These are phyloP conservation scores for Pythium chondricola DNA, from an alignment of 352 stramenopile species.

Conservation along the genomic window DNA sequence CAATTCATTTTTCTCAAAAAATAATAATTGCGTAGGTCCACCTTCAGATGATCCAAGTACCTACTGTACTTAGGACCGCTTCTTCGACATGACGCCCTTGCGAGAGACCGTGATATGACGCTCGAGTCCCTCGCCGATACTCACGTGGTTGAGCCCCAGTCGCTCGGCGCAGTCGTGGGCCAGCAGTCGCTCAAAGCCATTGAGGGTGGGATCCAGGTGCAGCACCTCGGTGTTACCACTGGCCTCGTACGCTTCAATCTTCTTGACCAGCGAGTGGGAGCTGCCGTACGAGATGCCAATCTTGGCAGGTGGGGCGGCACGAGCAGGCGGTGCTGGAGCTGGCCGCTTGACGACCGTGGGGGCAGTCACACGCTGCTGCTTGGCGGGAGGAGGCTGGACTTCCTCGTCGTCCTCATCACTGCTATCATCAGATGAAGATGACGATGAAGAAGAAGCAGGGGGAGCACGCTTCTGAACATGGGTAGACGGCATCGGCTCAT, in stretches of 20 bases:
- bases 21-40: too few species aligned
- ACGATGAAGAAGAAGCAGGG: too few species aligned
- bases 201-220: conserved; percentile 70
- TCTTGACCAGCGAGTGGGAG: conserved; percentile 78
- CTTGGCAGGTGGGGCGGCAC: too few species aligned
- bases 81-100: conserved; percentile 12
- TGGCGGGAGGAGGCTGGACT: neutral
- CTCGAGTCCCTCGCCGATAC: conserved; percentile 58
- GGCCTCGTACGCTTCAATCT: conserved; percentile 64
- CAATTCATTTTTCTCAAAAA: too few species aligned
- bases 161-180: conserved; percentile 79
- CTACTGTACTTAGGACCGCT: too few species aligned
- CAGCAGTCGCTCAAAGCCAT: conserved; percentile 76
- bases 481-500: too few species aligned
- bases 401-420: conserved; percentile 16
- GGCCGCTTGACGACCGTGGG: neutral
- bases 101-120: conserved; percentile 67
- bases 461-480: too few species aligned
- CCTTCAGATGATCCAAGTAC: too few species aligned
- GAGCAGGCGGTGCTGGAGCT: neutral
- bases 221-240: conserved; percentile 39
- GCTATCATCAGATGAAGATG: too few species aligned
- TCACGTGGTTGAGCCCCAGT: conserved; percentile 66
- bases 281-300: conserved; percentile 51
- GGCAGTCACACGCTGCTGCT: conserved; percentile 11